Evolutionary conservation across 2,329 filamentous ascomycete species (phyloP).

Genomic region (Hymenoscyphus scutula): DNA sequence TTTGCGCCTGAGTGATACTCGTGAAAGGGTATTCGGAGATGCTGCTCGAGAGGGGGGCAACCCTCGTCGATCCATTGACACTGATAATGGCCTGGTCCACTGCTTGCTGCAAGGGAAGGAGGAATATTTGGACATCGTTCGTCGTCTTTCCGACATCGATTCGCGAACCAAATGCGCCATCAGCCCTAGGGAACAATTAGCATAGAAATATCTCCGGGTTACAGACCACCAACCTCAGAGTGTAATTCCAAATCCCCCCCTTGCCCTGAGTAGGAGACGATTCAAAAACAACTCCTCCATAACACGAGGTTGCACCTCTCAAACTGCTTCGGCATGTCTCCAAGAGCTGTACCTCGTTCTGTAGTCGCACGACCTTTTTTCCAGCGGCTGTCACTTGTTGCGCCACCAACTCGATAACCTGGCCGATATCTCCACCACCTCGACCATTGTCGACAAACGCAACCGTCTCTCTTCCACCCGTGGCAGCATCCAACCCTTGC

Average conservation of each 20-base stretch:
- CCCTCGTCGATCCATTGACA: slow-evolving; percentile 42
- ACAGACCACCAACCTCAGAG: slow-evolving; percentile 45
- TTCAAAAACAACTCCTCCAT: slow-evolving; percentile 70
- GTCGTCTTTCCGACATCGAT: slow-evolving; percentile 62
- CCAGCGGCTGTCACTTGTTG: slow-evolving; percentile 54
- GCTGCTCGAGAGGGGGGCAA: slow-evolving; percentile 43
- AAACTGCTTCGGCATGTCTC: slow-evolving; percentile 62
- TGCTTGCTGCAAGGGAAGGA: slow-evolving; percentile 75
- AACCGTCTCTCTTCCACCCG: slow-evolving; percentile 62
- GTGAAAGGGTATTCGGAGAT: slow-evolving; percentile 77
- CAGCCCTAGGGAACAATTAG: slow-evolving; percentile 47
- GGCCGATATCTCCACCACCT: slow-evolving; percentile 67
- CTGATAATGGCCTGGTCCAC: slow-evolving; percentile 71
- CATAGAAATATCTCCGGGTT: neutral
- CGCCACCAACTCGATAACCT: slow-evolving; percentile 63
- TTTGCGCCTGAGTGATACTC: slow-evolving; percentile 64
- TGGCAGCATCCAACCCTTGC: slow-evolving; percentile 59
- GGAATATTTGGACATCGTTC: slow-evolving; percentile 76
- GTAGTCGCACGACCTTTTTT: slow-evolving; percentile 54
- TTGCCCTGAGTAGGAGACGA: slow-evolving; percentile 71
- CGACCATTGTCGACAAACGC: slow-evolving; percentile 76
- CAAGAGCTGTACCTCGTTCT: slow-evolving; percentile 56
- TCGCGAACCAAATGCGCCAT: slow-evolving; percentile 64
- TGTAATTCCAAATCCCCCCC: slow-evolving; percentile 78
- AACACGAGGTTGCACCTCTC: slow-evolving; percentile 66